phyloP scores from a whole-genome alignment of 257 asterid species.

The Dorcoceras hygrometricum region DNA sequence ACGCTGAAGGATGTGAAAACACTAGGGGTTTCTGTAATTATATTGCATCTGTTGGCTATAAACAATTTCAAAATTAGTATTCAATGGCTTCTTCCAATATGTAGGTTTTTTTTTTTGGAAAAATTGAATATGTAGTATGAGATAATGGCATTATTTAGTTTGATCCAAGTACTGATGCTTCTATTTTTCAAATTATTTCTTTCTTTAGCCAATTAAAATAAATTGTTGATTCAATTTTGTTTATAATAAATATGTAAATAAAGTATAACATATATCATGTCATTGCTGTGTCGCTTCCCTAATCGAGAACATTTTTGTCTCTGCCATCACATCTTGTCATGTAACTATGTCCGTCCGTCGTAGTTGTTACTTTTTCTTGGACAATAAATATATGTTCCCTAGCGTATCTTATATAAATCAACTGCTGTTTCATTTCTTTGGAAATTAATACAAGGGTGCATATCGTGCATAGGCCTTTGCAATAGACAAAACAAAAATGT shows the following conservation, averaged over 20 bases:
- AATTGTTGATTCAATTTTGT: too few relatives aligned
- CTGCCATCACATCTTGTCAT: too few relatives aligned
- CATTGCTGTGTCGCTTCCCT: neutral
- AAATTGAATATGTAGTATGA: too few relatives aligned
- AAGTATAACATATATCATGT: neutral
- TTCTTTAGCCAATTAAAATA: too few relatives aligned
- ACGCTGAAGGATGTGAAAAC: neutral
- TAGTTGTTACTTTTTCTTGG: neutral
- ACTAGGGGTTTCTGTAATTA: neutral
- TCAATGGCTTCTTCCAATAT: neutral
- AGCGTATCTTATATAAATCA: neutral
- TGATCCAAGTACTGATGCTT: neutral
- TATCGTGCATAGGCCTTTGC: neutral
- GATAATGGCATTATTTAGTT: neutral
- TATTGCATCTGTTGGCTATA: neutral
- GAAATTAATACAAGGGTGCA: neutral
- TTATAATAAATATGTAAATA: too few relatives aligned
- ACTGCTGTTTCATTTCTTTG: neutral
- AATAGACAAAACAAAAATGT: neutral
- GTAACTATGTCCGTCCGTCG: neutral
- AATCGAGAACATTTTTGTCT: too few relatives aligned
- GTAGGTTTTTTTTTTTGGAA: too few relatives aligned
- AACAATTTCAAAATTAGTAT: neutral
- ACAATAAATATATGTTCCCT: neutral
- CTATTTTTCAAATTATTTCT: too few relatives aligned